Evolutionary conservation across 768 basidiomycete genomes (phyloP).

Genomic region (Kwoniella europaea): DNA sequence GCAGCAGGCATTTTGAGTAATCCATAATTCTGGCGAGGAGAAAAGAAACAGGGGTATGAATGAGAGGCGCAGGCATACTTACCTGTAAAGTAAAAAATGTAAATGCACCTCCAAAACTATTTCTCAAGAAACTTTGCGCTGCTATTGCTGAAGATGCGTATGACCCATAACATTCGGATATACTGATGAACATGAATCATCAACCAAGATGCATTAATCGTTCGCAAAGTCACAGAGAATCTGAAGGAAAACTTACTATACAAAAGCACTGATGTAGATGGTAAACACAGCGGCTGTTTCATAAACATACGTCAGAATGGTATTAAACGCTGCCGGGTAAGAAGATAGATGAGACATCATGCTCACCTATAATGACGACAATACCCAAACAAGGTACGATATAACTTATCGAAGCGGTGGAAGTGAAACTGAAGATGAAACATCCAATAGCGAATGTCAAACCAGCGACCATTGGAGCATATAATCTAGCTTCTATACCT

Average conservation of each 20-base stretch:
- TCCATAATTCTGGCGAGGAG: too few relatives aligned
- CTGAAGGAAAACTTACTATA: conserved; percentile 59
- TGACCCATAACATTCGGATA: conserved; percentile 67
- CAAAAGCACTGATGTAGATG: conserved; percentile 52
- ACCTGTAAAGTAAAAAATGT: conserved; percentile 63
- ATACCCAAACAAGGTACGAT: conserved; percentile 67
- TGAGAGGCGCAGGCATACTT: not conserved
- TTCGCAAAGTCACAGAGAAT: not conserved
- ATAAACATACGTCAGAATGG: too few relatives aligned
- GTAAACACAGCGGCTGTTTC: conserved; percentile 19
- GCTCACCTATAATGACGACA: conserved; percentile 60
- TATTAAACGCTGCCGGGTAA: too few relatives aligned
- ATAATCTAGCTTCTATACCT: conserved; percentile 56
- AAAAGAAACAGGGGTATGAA: too few relatives aligned
- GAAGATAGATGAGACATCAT: not conserved
- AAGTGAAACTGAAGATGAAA: conserved; percentile 75
- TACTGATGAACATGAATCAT: conserved; percentile 21
- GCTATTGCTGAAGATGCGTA: conserved; percentile 74
- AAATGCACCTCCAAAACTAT: conserved; percentile 61
- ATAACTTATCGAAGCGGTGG: conserved; percentile 66
- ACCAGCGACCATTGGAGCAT: conserved; percentile 53
- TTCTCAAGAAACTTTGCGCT: conserved; percentile 69
- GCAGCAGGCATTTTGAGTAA: not conserved
- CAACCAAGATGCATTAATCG: not conserved
- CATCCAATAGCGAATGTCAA: conserved; percentile 52